Percentiles rank a stretch among this genome's conserved stretches.
phyloP scores from a whole-genome alignment of 2,329 filamentous ascomycete genomes.

The Chrysosphaeria jannelii region DNA sequence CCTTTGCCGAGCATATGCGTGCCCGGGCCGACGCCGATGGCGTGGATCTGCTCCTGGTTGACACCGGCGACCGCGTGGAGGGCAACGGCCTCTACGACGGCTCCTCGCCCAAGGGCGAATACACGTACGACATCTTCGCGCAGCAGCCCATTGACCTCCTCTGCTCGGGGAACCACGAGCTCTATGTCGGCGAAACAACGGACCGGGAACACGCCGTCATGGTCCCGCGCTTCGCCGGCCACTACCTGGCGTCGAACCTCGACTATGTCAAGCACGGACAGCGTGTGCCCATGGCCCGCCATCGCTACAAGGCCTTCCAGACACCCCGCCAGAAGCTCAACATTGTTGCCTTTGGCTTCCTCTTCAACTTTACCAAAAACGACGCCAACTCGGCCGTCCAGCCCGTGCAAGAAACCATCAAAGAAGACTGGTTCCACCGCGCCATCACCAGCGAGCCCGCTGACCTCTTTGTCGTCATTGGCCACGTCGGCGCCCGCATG shows the following conservation, averaged over 20 bases:
- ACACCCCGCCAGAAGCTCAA: constrained; percentile 70
- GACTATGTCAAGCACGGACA: constrained; percentile 47
- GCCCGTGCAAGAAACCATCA: constrained; percentile 47
- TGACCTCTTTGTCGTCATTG: constrained; percentile 63
- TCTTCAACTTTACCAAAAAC: constrained; percentile 81
- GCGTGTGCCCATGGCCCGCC: constrained; percentile 39
- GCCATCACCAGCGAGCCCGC: constrained; percentile 49
- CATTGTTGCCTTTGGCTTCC: constrained; percentile 70
- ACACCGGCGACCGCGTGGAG: constrained; percentile 81
- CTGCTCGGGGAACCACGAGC: constrained; percentile 77
- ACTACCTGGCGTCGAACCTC: constrained; percentile 74
- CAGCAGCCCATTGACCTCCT: constrained; percentile 63
- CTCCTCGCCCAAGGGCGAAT: constrained; percentile 62
- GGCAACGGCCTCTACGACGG: constrained; percentile 85
- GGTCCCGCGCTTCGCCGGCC: constrained; percentile 51
- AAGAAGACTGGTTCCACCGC: constrained; percentile 66
- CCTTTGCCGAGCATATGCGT: constrained; percentile 61
- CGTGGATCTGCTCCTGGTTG: constrained; percentile 67
- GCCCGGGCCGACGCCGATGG: constrained; percentile 49
- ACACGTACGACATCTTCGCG: constrained; percentile 63
- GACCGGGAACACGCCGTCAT: constrained; percentile 51
- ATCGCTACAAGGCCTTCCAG: constrained; percentile 62
- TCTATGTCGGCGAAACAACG: constrained; percentile 57
- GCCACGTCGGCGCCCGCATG: constrained; percentile 61
- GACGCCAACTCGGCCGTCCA: constrained; percentile 74